Base-by-base conservation (phyloP, 345 rosid species). In the Toxicodendron radicans region DNA sequence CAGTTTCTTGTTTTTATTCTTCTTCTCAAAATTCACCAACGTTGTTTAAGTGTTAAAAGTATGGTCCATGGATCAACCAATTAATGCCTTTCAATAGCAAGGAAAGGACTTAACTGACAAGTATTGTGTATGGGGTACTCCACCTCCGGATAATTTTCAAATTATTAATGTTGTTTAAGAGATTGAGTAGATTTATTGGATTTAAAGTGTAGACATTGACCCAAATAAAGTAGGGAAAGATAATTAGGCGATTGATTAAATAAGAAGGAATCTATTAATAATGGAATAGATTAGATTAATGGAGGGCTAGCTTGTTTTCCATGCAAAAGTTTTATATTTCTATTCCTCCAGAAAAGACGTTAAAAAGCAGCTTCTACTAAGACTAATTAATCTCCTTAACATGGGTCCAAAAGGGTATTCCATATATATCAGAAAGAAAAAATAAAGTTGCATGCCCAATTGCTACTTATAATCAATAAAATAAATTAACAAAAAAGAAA, bases 291-390 rank as follows among this genome's bases (percentile, higher is more conserved):
- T n/a, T n/a, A n/a, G n/a, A n/a, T n/a, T n/a, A n/a, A n/a, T n/a
- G n/a, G n/a, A n/a, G n/a, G 52, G 63, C n/a, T n/a, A n/a, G 71
- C 20, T 73, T 83, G 64, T 67, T 79, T 84, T 80, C 77, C 88
- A 84, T 83, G 88, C 88, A 86, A 88, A 88, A 78, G 82, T 71
- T 75, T n/a, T n/a, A n/a, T n/a, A n/a, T n/a, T n/a, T 48, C 58
- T 32, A 70, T 66, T 65, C 78, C 72, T 72, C 53, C 2, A 73
- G 10, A 74, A 78, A 79, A 77, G 81, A 81, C 59, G 64, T 62
- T 62, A 53, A 83, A 79, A 79, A 78, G 87, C 81, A 82, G 69
- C 83, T 80, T 81, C 83, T 64, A 75, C 49, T 33, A 53, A 73
- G 61, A 65, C 70, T 30, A 77, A 78, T 82, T 64, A 46, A 73